Conservation (phyloP, 2,329 filamentous ascomycete genomes). For the Chrysosphaeria jannelii region DNA sequence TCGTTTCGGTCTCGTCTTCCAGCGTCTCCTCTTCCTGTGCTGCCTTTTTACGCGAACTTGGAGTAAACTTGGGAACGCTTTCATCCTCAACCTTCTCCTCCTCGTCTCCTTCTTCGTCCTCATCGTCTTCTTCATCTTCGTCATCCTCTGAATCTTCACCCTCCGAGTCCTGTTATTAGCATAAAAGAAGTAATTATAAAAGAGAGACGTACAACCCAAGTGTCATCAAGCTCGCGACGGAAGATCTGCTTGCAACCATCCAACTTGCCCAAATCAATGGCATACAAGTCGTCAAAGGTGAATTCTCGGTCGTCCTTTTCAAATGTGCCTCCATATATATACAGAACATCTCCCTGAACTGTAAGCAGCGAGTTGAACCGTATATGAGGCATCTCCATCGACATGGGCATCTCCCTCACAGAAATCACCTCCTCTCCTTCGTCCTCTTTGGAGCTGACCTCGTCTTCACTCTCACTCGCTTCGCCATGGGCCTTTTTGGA, state of each 20-base stretch:
- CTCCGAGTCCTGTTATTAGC: conserved; percentile 27
- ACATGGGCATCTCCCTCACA: conserved; percentile 27
- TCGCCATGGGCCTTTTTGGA: conserved; percentile 1
- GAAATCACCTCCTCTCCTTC: not conserved
- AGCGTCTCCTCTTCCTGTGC: conserved; percentile 9
- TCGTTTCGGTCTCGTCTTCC: conserved; percentile 14
- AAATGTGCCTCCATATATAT: conserved; percentile 83
- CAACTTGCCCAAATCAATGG: conserved; percentile 77
- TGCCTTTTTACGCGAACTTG: conserved; percentile 26
- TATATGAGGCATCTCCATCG: conserved; percentile 61
- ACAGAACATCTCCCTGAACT: conserved; percentile 75
- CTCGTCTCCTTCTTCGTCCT: conserved; percentile 22
- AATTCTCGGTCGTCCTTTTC: conserved; percentile 88
- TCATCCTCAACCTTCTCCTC: conserved; percentile 17
- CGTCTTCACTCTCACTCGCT: conserved; percentile 16
- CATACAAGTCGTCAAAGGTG: conserved; percentile 85
- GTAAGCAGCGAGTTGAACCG: conserved; percentile 78
- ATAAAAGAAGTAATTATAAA: conserved; percentile 5
- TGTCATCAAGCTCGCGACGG: conserved; percentile 42
- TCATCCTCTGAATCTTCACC: conserved; percentile 29
- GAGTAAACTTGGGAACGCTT: conserved; percentile 14
- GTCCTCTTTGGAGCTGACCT: conserved; percentile 20
- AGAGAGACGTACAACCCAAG: conserved; percentile 36
- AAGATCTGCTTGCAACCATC: conserved; percentile 86
- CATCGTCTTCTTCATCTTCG: conserved; percentile 27